A percentile compares a stretch with the other conserved stretches of the same genome.
Conservation (phyloP, 2,329 filamentous ascomycete species). For the Apiospora saccharicola region DNA sequence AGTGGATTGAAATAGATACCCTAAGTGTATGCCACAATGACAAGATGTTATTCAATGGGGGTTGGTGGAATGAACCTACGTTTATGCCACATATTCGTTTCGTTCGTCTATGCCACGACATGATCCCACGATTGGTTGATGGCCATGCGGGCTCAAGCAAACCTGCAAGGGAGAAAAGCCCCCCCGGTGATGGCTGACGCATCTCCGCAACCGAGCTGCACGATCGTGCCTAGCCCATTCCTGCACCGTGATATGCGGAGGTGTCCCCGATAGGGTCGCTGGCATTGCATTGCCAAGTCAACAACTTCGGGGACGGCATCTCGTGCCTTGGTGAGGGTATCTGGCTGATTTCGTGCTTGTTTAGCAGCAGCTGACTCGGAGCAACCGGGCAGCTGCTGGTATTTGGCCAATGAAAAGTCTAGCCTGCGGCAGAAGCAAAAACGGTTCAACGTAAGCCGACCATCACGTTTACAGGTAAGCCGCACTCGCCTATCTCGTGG, state of each 20-base stretch:
- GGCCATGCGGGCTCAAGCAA: neutral
- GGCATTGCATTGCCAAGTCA: neutral
- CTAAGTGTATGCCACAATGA: neutral
- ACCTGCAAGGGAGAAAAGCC: neutral
- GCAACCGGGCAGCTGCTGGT: neutral
- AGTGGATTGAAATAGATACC: neutral
- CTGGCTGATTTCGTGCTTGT: neutral
- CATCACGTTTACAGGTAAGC: slow-evolving; percentile 7
- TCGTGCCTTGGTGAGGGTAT: neutral
- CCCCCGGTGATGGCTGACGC: neutral
- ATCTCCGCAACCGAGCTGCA: neutral
- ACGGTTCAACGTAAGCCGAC: neutral
- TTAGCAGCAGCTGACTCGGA: slow-evolving; percentile 7
- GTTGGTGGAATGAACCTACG: too few species aligned
- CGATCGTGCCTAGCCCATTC: neutral
- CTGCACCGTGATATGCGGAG: neutral
- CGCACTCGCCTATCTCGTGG: neutral
- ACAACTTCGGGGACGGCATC: neutral
- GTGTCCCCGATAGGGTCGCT: neutral
- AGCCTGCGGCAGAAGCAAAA: neutral
- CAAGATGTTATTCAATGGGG: too few species aligned
- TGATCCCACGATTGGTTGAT: neutral
- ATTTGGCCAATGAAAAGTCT: neutral
- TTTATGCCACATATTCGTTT: neutral
- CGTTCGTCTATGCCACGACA: too few species aligned